phyloP scores from a whole-genome alignment of 2,329 filamentous ascomycete genomes.

The Calonectria naviculata region DNA sequence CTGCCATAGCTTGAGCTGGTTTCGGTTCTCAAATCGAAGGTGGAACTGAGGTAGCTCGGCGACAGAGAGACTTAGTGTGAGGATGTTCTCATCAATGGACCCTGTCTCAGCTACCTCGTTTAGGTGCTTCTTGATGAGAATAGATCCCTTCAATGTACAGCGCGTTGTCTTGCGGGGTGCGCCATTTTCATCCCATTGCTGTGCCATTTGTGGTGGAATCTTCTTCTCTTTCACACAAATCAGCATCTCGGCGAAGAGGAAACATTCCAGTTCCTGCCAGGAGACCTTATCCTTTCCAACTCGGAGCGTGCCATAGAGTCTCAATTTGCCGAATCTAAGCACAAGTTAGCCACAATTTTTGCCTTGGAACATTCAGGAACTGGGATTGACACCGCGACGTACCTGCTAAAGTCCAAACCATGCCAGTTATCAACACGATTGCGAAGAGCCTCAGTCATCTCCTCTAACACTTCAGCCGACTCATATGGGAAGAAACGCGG shows the following conservation, averaged over 20 bases:
- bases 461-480: conserved; percentile 79
- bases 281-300: conserved; percentile 97
- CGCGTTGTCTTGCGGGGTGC: conserved; percentile 73
- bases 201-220: conserved; percentile 56
- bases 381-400: conserved; percentile 37
- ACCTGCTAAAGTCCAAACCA: conserved; percentile 89
- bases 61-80: conserved; percentile 92
- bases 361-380: not conserved
- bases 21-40: conserved; percentile 85
- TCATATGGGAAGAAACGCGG: conserved; percentile 78
- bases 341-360: conserved; percentile 18
- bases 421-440: conserved; percentile 98
- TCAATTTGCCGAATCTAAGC: conserved; percentile 86
- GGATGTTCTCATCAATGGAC: conserved; percentile 79
- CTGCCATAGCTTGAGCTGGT: conserved; percentile 90
- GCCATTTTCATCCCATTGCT: conserved; percentile 74
- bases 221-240: conserved; percentile 99
- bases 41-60: conserved; percentile 94
- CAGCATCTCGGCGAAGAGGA: conserved; percentile 97
- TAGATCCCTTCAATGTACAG: conserved; percentile 95
- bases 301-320: conserved; percentile 87
- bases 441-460: conserved; percentile 87
- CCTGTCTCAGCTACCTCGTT: conserved; percentile 85
- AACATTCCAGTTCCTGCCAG: conserved; percentile 98
- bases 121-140: conserved; percentile 97